Percentiles rank a stretch among this genome's conserved stretches.
phyloP scores from a whole-genome alignment of 108 stramenopile genomes.

The Asterionellopsis glacialis region DNA sequence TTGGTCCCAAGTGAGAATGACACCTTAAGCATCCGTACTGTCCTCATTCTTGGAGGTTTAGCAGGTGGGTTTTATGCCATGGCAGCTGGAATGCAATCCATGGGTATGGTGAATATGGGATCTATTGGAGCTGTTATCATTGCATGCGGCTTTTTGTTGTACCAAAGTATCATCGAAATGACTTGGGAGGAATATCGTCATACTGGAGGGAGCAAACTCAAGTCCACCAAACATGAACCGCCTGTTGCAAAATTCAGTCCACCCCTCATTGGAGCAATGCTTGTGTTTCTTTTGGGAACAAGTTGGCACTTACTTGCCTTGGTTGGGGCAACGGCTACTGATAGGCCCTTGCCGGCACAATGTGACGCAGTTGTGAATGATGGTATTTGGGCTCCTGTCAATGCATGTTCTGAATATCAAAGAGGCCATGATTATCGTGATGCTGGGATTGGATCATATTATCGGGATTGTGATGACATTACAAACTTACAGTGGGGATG shows the following conservation, averaged over 20 bases:
- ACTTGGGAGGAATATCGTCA: slow-evolving; percentile 23
- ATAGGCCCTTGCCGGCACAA: neutral
- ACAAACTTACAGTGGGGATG: slow-evolving; percentile 35
- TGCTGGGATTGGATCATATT: slow-evolving; percentile 1
- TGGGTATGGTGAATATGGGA: slow-evolving; percentile 11
- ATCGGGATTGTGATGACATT: slow-evolving; percentile 16
- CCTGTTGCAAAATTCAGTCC: slow-evolving; percentile 23
- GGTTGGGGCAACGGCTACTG: neutral
- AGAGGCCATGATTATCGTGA: slow-evolving; percentile 2
- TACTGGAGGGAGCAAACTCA: neutral
- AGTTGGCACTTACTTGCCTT: slow-evolving; percentile 11
- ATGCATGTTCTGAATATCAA: slow-evolving; percentile 19
- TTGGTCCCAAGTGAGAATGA: slow-evolving; percentile 28
- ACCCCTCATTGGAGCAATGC: slow-evolving; percentile 27
- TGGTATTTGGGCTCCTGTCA: slow-evolving; percentile 34
- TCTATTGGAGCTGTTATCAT: slow-evolving; percentile 19
- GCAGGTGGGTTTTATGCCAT: slow-evolving; percentile 7
- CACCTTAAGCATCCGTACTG: slow-evolving; percentile 6
- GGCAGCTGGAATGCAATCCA: slow-evolving; percentile 11
- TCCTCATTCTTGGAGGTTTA: neutral
- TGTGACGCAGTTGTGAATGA: slow-evolving; percentile 24
- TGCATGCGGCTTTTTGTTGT: slow-evolving; percentile 22
- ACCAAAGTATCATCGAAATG: slow-evolving; percentile 27
- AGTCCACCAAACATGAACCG: slow-evolving; percentile 2
- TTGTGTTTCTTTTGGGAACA: slow-evolving; percentile 15